These are phyloP conservation scores for Sporothrix variecibatus DNA, from an alignment of 2,329 filamentous ascomycete species.

Conservation along the genomic window DNA sequence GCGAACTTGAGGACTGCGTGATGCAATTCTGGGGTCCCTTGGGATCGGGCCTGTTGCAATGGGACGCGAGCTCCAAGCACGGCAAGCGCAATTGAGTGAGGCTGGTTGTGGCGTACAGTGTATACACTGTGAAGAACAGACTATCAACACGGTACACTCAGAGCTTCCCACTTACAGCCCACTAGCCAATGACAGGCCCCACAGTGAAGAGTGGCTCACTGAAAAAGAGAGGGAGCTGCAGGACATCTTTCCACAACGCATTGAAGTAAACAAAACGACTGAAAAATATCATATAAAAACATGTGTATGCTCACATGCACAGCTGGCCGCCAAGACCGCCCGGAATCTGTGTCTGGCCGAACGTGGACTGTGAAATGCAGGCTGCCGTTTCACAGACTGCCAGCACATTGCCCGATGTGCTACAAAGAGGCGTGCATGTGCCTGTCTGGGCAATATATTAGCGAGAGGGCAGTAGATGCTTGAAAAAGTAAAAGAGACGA, in stretches of 20 bases:
- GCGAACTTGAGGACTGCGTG: not conserved
- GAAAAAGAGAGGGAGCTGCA: not conserved
- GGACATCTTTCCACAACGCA: not conserved
- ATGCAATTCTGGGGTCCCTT: not conserved
- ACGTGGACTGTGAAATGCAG: not conserved
- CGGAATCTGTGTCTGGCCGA: not conserved
- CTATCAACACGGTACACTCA: not conserved
- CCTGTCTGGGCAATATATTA: not conserved
- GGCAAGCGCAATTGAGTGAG: slow-evolving; percentile 1
- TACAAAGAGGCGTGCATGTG: not conserved
- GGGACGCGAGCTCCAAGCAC: not conserved
- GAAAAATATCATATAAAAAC: not conserved
- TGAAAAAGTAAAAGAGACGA: not conserved
- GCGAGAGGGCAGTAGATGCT: not conserved
- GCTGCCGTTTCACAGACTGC: not conserved
- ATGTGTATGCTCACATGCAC: too few relatives aligned
- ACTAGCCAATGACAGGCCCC: slow-evolving; percentile 13
- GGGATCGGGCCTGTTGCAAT: not conserved
- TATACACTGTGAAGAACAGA: not conserved
- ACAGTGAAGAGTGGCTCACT: not conserved
- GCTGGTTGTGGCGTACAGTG: slow-evolving; percentile 18
- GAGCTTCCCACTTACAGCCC: slow-evolving; percentile 10
- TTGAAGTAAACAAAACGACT: not conserved
- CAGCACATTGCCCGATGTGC: not conserved
- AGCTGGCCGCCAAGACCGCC: not conserved